These are phyloP conservation scores for Penicillium waksmanii DNA, from an alignment of 495 filamentous ascomycete genomes.

Conservation along the genomic window DNA sequence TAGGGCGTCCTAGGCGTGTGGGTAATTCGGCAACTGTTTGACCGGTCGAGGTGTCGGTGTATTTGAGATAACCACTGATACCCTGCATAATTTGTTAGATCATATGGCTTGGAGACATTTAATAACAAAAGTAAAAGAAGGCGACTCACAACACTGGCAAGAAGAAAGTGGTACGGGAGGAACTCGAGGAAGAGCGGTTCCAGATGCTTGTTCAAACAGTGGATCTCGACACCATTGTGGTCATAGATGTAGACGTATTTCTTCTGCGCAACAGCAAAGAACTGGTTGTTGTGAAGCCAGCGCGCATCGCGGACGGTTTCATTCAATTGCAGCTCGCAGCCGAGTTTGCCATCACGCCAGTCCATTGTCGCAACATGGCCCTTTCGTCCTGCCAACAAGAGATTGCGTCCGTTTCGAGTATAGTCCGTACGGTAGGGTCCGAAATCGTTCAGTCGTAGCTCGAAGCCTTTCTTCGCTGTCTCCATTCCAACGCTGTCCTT, in stretches of 20 bases:
- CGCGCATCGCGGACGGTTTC: slow-evolving; percentile 88
- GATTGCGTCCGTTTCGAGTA: slow-evolving; percentile 80
- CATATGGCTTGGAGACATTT: background rate
- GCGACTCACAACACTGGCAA: slow-evolving; percentile 75
- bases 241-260: slow-evolving; percentile 97
- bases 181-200: slow-evolving; percentile 97
- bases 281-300: slow-evolving; percentile 96
- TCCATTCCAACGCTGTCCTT: slow-evolving; percentile 71
- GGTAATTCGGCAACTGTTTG: slow-evolving; percentile 80
- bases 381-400: slow-evolving; percentile 85
- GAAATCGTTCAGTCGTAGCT: slow-evolving; percentile 77
- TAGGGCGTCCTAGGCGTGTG: slow-evolving; percentile 82
- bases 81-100: slow-evolving; percentile 49
- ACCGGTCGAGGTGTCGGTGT: slow-evolving; percentile 93
- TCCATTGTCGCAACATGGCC: slow-evolving; percentile 97
- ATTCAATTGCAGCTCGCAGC: slow-evolving; percentile 84
- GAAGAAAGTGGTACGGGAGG: slow-evolving; percentile 91
- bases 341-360: slow-evolving; percentile 89
- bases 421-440: slow-evolving; percentile 90
- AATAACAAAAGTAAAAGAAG: slow-evolving; percentile 1
- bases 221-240: slow-evolving; percentile 81
- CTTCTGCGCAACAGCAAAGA: slow-evolving; percentile 97
- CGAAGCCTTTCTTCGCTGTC: slow-evolving; percentile 89
- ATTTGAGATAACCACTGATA: slow-evolving; percentile 84
- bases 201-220: slow-evolving; percentile 84